Percentiles rank a stretch among this genome's conserved stretches.
Conservation (phyloP, 306 rosid species). For the Cucurbita ficifolia region DNA sequence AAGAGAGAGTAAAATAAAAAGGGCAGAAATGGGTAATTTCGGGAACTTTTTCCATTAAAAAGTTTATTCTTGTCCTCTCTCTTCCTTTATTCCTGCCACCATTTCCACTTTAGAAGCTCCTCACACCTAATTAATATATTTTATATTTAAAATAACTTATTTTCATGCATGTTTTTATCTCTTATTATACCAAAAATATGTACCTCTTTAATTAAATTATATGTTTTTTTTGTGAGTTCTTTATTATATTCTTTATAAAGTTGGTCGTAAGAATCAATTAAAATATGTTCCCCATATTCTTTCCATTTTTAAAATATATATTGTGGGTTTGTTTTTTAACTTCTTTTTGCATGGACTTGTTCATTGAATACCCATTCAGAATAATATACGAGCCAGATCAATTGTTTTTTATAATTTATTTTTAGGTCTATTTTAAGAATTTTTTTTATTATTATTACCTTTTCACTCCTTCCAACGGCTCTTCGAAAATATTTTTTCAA, state of each 20-base stretch:
- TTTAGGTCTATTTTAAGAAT: too few species aligned
- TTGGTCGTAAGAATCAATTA: neutral
- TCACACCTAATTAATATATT: neutral
- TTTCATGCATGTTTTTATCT: too few species aligned
- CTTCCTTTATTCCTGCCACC: neutral
- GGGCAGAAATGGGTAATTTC: neutral
- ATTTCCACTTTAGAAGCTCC: neutral
- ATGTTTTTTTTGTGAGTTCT: neutral
- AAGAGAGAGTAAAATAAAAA: neutral
- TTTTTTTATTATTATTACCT: too few species aligned
- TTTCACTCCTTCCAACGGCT: too few species aligned
- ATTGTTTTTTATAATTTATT: too few species aligned
- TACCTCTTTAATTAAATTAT: too few species aligned
- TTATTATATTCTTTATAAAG: neutral
- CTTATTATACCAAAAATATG: too few species aligned
- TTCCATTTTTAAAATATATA: too few species aligned
- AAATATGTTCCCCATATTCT: neutral
- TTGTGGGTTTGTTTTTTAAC: neutral
- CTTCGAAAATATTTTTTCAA: too few species aligned
- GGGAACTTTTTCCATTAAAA: neutral
- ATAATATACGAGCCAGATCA: neutral
- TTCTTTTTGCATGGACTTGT: neutral
- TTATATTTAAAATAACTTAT: too few species aligned
- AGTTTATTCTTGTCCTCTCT: conserved; percentile 11
- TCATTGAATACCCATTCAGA: neutral